Evolutionary conservation across 1,284 basidiomycete genomes (phyloP), one percentile per base, ranked within the genome.

Genomic region (Heterobasidion occidentale): DNA sequence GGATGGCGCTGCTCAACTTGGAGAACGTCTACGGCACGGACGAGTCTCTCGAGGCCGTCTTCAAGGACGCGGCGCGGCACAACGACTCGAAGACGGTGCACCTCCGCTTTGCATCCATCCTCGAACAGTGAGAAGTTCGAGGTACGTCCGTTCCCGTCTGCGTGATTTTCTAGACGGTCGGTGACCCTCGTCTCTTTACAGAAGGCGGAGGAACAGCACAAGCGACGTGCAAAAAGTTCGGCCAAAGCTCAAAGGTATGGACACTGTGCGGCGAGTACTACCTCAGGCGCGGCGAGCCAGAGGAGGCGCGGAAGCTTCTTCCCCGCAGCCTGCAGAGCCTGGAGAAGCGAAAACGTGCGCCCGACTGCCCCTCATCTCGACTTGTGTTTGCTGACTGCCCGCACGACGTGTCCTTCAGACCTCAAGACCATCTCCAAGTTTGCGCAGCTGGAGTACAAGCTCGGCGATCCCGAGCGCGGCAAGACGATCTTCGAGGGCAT

Each of bases 401-500:
- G 54, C 9, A 60, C 49, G 36, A 14, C 36, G 36, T 51, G 17
- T 20, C 47, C 50, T 9, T 7, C 63, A 97, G 94, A 99, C 70
- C 76, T 99, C 62, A 94, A 95, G 73, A 95, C 91, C 1, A 95
- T 98, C 61, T 89, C 91, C 46, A 90, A 89, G 65, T 98, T 98
- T 68, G 95, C 95, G 1, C 88, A 97, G 65, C 76, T 97, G 36
- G 97, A 99, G 71, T 99, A 98, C 74, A 94, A 91, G 70, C 74
- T 90, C 36, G 97, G 95, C 12, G 95, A 98, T 61, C 77, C 92
- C 1, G 97, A 99, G 71, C 84, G 96, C 51, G 97, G 94, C 19
- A 89, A 91, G 67, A 98, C 96, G 0, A 81, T 99, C 55, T 99
- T 98, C 60, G 97, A 99, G 69, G 97, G 96, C 42, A 90, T 99